These are phyloP conservation scores for Nannizziopsis barbatae DNA, from an alignment of 2,329 filamentous ascomycete species.

Conservation along the genomic window DNA sequence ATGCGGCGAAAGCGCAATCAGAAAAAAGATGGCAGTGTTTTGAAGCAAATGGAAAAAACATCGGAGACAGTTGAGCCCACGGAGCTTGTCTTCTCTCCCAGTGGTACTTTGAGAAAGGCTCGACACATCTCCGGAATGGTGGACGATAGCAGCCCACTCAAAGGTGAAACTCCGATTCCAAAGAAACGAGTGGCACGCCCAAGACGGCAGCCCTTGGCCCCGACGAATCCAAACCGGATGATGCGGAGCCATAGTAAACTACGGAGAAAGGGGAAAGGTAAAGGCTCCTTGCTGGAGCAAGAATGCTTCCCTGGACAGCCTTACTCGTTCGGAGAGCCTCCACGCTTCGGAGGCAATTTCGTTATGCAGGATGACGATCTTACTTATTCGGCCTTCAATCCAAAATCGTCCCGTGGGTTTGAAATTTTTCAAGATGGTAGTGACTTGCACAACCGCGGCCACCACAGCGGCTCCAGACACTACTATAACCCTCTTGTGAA, in stretches of 20 bases:
- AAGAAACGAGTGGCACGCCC: constrained; percentile 26
- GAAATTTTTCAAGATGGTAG: constrained; percentile 29
- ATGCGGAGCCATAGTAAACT: constrained; percentile 23
- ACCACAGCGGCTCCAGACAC: background rate
- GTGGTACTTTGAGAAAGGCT: constrained; percentile 33
- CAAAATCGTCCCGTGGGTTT: constrained; percentile 24
- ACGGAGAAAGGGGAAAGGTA: constrained; percentile 16
- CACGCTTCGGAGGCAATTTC: constrained; percentile 17
- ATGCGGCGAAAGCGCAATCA: constrained; percentile 42
- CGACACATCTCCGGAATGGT: constrained; percentile 40
- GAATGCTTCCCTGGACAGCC: constrained; percentile 15
- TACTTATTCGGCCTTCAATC: constrained; percentile 22
- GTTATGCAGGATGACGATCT: constrained; percentile 26
- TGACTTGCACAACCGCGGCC: background rate
- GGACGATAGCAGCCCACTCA: constrained; percentile 37
- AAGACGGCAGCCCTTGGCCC: constrained; percentile 21
- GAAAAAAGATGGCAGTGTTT: constrained; percentile 38
- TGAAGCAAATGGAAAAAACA: constrained; percentile 38
- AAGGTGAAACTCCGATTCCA: constrained; percentile 36
- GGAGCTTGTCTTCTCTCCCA: constrained; percentile 39
- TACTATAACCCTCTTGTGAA: constrained; percentile 16
- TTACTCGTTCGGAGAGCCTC: constrained; percentile 19
- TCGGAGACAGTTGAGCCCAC: constrained; percentile 37
- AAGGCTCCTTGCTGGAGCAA: constrained; percentile 10
- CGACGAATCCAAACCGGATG: constrained; percentile 26